phyloP scores from a whole-genome alignment of 306 rosid genomes.

The Urtica urens region DNA sequence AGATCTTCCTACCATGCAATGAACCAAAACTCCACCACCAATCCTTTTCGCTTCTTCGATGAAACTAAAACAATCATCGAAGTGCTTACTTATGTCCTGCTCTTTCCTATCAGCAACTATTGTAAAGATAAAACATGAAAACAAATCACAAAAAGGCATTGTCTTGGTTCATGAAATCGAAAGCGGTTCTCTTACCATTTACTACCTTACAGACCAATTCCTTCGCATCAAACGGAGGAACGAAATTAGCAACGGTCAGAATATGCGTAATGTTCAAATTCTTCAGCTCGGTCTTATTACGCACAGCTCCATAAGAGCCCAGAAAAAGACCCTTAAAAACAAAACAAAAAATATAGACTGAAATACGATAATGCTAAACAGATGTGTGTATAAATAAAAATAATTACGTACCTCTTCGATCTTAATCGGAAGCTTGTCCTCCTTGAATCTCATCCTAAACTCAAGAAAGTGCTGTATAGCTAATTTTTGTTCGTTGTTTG shows the following conservation, averaged over 20 bases:
- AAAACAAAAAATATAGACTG: too few species aligned
- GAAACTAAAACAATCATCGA: conserved; percentile 56
- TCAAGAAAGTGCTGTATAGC: too few species aligned
- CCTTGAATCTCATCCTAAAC: too few species aligned
- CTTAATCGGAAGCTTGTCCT: too few species aligned
- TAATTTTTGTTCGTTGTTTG: too few species aligned
- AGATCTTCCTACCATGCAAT: conserved; percentile 77
- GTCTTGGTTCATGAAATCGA: not conserved
- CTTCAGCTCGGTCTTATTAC: conserved; percentile 44
- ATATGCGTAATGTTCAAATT: conserved; percentile 51
- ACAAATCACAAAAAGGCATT: not conserved
- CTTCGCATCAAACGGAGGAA: conserved; percentile 37
- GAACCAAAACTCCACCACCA: conserved; percentile 69
- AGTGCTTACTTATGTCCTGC: conserved; percentile 41
- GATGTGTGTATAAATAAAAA: too few species aligned
- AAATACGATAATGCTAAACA: too few species aligned
- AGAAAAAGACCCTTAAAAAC: too few species aligned
- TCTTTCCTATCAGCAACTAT: conserved; percentile 52
- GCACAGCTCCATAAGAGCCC: conserved; percentile 67
- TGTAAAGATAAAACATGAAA: conserved; percentile 22
- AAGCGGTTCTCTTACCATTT: conserved; percentile 29
- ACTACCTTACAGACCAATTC: conserved; percentile 54
- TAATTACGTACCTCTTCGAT: too few species aligned
- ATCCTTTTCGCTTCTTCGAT: conserved; percentile 57
- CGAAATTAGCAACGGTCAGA: conserved; percentile 50